Base-by-base conservation (phyloP, 2,329 filamentous ascomycete genomes). In the Exophiala xenobiotica region DNA sequence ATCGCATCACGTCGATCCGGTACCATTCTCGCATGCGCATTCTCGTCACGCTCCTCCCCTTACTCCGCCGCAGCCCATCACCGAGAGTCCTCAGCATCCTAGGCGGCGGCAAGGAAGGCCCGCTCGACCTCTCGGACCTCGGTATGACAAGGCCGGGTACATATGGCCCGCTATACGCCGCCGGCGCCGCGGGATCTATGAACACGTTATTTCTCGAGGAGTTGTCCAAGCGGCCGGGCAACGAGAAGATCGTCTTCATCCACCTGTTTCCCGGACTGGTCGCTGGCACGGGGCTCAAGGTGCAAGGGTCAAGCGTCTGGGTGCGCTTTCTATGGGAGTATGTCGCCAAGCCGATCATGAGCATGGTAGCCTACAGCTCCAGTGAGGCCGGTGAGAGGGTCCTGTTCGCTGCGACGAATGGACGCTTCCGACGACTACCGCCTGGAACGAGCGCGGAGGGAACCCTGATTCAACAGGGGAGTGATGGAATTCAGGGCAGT, bases 1-100 rank as follows among this genome's bases (percentile, higher is more conserved):
- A 80, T 45, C 69, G 74, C 22, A 71, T 75, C 24, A 71, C 75
- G 19, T 71, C 76, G 6, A 70, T 85, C 12, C 70, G 71, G 16
- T 79, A 78, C 66, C 84, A 85, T 66, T 72, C 77, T 3, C 81
- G 82, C 16, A 73, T 78, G 56, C 78, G 79, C 31, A 79, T 84
- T 60, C 71, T 78, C 9, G 51, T 72, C 38, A 81, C 82, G 47
- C 73, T 86, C 0, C 74, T 84, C 6, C 81, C 82, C 0, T 70
- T 53, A 19, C 49, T 59, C n/a, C 52, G 53, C 22, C 8, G 12
- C 3, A 24, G 51, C 20, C 49, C 51, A 19, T 40, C 40, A 4
- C 57, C 57, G 11, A 77, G 81, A 6, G 77, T 82, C 6, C 72
- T 83, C 19, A 76, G 68, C n/a, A 73, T 83, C n/a, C 67, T 79